phyloP scores from a whole-genome alignment of 2,329 filamentous ascomycete genomes.

The Beauveria asiatica region DNA sequence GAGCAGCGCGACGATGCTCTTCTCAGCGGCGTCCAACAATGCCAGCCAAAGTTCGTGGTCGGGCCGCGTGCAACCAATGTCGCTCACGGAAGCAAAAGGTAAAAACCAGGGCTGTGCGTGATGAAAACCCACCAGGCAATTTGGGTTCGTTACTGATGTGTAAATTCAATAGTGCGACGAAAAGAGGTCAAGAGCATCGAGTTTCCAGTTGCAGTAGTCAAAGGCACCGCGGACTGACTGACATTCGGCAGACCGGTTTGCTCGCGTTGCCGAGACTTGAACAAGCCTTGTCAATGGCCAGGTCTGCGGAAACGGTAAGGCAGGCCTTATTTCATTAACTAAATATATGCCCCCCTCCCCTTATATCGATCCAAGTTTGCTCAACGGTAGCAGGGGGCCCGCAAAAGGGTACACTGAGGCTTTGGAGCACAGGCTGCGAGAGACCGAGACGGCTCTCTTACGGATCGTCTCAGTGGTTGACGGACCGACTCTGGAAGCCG shows the following conservation, averaged over 20 bases:
- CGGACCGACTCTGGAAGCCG: background rate
- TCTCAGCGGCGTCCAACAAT: background rate
- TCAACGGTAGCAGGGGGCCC: conserved; percentile 27
- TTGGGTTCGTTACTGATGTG: background rate
- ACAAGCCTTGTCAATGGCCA: conserved; percentile 14
- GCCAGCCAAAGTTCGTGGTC: conserved; percentile 11
- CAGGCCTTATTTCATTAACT: background rate
- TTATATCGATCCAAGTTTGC: background rate
- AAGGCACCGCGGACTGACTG: background rate
- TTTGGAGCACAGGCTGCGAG: conserved; percentile 31
- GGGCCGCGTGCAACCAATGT: conserved; percentile 16
- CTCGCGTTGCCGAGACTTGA: conserved; percentile 11
- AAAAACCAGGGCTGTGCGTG: background rate
- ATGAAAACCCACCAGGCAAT: background rate
- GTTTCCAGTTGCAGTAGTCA: background rate
- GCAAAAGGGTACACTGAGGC: conserved; percentile 38
- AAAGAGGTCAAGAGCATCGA: background rate
- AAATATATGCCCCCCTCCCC: no score
- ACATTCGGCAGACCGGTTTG: conserved; percentile 11
- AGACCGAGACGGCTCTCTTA: conserved; percentile 32
- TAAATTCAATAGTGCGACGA: conserved; percentile 7
- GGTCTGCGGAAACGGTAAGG: conserved; percentile 14
- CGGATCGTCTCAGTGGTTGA: conserved; percentile 16
- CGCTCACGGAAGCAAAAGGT: conserved; percentile 18
- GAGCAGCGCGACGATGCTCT: background rate